Conservation (phyloP, 441 rosid species). For the Hypseocharis bilobata region DNA sequence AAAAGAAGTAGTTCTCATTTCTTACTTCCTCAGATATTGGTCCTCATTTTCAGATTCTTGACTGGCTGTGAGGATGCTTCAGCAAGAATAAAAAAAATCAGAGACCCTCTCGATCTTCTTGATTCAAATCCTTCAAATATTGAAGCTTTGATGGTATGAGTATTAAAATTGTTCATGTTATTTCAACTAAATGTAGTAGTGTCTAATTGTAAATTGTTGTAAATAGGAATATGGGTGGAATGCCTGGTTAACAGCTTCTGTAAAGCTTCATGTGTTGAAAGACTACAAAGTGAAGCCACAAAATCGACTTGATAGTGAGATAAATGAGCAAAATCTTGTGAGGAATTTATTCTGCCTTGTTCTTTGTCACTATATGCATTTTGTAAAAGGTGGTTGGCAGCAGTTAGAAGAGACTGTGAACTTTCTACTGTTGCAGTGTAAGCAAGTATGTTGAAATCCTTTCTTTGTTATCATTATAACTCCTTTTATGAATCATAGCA, state of each 20-base stretch:
- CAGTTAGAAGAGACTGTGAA: constrained; percentile 85
- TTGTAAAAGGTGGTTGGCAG: constrained; percentile 98
- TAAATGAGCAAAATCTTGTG: constrained; percentile 57
- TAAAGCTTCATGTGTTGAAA: constrained; percentile 63
- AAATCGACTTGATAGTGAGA: constrained; percentile 36
- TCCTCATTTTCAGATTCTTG: constrained; percentile 67
- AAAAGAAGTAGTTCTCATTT: constrained; percentile 65
- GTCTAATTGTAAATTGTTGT: constrained; percentile 27
- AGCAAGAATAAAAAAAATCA: constrained; percentile 61
- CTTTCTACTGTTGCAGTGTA: constrained; percentile 60
- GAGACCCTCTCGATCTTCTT: constrained; percentile 77
- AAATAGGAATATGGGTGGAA: constrained; percentile 88
- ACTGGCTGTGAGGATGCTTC: constrained; percentile 53
- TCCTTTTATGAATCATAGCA: constrained; percentile 8
- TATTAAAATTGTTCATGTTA: constrained; percentile 14
- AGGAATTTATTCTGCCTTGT: constrained; percentile 70
- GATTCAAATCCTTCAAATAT: constrained; percentile 86
- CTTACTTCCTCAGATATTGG: constrained; percentile 75
- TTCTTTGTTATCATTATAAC: constrained; percentile 8
- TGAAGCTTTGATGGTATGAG: constrained; percentile 85
- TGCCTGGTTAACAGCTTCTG: constrained; percentile 72
- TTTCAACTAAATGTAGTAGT: constrained; percentile 12
- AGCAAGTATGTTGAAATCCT: constrained; percentile 50
- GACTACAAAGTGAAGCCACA: constrained; percentile 42
- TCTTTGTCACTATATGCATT: constrained; percentile 75